phyloP scores from a whole-genome alignment of 148 eudicot species.

The Chenopodium album region DNA sequence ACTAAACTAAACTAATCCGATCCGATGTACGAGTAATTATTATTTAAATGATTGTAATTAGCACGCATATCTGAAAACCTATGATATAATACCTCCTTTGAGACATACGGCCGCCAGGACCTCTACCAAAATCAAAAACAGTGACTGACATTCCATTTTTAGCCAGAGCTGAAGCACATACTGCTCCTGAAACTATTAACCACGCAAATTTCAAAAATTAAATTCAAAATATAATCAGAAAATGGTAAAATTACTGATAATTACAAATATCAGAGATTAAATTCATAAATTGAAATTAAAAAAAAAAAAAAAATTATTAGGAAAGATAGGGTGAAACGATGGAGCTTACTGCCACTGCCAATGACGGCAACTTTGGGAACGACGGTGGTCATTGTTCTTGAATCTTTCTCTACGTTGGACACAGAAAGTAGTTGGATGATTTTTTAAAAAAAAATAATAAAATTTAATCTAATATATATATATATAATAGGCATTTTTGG shows the following conservation, averaged over 20 bases:
- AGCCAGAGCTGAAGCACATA: constrained; percentile 85
- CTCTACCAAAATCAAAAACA: constrained; percentile 79
- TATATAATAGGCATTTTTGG: too few species aligned
- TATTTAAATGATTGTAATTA: too few species aligned
- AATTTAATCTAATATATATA: too few species aligned
- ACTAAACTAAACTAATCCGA: too few species aligned
- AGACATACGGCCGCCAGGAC: constrained; percentile 99
- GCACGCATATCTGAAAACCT: too few species aligned
- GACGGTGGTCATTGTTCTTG: constrained; percentile 38
- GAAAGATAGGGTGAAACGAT: not conserved
- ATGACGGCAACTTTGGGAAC: constrained; percentile 72
- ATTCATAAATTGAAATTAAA: not conserved
- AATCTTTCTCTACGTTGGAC: not conserved
- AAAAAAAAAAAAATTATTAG: not conserved
- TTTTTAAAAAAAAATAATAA: too few species aligned
- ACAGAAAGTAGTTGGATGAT: not conserved
- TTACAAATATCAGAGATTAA: not conserved
- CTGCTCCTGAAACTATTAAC: constrained; percentile 81
- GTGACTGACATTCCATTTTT: constrained; percentile 78
- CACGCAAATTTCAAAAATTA: not conserved
- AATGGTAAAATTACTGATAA: not conserved
- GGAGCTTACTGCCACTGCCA: constrained; percentile 85
- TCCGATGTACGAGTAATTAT: too few species aligned
- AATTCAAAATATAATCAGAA: not conserved
- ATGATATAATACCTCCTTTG: constrained; percentile 56